Base-by-base conservation (phyloP, 768 basidiomycete species). In the Rhodotorula diobovata region DNA sequence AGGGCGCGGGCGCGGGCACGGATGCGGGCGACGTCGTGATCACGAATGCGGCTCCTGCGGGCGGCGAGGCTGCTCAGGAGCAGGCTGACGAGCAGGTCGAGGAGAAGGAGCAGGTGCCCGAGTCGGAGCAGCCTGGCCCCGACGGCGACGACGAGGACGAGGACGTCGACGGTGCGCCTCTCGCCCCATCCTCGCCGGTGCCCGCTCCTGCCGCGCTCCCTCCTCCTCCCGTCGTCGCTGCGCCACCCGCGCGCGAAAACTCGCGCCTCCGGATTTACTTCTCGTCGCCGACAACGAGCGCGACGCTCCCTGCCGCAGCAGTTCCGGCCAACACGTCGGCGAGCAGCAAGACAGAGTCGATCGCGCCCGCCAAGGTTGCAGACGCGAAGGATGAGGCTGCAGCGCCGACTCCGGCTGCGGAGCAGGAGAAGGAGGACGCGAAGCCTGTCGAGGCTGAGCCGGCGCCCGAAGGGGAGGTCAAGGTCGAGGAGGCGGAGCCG, bases 221-320 rank as follows among this genome's bases (percentile, higher is more conserved):
- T 25, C 15, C 15, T 2, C 32, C 54, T 32, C 21, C 34, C 18
- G 20, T 34, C 21, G 28, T 61, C 1, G 35, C 64, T 1, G 67
- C 70, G 6, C 54, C 76, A 4, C 34, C 68, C n/a, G 68, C 66
- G 11, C 64, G 74, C 32, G 81, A 80, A 66, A 79, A 81, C 74
- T 81, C 80, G 66, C 78, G 82, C 20, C 79, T 83, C 50, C 71
- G 82, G 20, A 82, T 83, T 55, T 82, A 83, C 78, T 82, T 83
- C 70, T 80, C 81, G 35, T 80, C 80, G 37, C 82, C 81, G 11
- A 77, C 80, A 0, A 11, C 54, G 10, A 21, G 37, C 43, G 34
- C 43, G 12, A 57, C 63, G 23, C 56, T 55, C 55, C 56, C 46
- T 56, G 35, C 34, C 34, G 16, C 6, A 8, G 50, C 30, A 4